Evolutionary conservation across 2,329 filamentous ascomycete species (phyloP).

Genomic region (Sporothrix inflata): DNA sequence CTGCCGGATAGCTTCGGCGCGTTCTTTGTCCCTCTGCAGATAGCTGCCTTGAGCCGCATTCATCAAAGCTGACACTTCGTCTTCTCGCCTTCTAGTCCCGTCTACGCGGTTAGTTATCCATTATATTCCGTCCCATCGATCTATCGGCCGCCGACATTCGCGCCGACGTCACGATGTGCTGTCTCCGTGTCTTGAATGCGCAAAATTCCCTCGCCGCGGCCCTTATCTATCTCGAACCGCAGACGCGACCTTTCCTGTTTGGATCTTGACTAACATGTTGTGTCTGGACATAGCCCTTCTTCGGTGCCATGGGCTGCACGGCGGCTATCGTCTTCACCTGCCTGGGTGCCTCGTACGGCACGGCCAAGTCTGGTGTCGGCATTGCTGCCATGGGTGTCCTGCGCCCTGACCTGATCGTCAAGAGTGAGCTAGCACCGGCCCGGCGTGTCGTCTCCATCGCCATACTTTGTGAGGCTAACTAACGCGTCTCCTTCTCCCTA

Average conservation of each 20-base stretch:
- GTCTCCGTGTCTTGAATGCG: background rate
- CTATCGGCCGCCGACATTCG: background rate
- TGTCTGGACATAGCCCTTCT: conserved; percentile 69
- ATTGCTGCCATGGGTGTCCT: conserved; percentile 98
- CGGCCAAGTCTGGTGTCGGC: conserved; percentile 98
- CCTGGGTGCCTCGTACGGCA: conserved; percentile 88
- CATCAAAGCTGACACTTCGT: conserved; percentile 26
- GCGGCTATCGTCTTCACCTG: conserved; percentile 57
- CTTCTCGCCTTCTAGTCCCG: conserved; percentile 67
- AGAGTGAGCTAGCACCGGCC: conserved; percentile 72
- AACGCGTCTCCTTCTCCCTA: background rate
- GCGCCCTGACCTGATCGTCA: conserved; percentile 96
- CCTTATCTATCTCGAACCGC: conserved; percentile 12
- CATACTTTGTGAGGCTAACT: background rate
- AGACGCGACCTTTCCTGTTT: background rate
- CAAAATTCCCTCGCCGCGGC: background rate
- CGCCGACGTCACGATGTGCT: background rate
- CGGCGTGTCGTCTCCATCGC: background rate
- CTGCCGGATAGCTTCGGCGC: conserved; percentile 24
- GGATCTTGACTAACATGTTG: conserved; percentile 19
- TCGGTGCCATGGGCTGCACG: conserved; percentile 96
- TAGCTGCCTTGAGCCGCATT: background rate
- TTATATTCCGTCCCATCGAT: conserved; percentile 14
- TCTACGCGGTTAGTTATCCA: conserved; percentile 89
- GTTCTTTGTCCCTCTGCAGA: background rate